phyloP scores from a whole-genome alignment of 2,329 filamentous ascomycete genomes.

The Aspergillus fructus region DNA sequence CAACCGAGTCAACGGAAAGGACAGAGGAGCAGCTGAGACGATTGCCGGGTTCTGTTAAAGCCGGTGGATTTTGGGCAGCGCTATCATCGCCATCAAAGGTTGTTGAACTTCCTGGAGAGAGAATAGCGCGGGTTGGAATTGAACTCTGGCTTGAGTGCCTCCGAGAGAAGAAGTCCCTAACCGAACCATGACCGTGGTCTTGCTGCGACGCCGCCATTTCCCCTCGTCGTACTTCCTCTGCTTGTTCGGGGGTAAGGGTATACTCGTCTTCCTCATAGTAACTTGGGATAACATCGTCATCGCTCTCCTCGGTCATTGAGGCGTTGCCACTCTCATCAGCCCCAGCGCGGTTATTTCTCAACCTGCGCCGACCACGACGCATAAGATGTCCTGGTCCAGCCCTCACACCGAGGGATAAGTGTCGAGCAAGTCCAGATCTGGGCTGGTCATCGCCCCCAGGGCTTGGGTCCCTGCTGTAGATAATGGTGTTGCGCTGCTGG shows the following conservation, averaged over 20 bases:
- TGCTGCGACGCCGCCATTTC: conserved; percentile 21
- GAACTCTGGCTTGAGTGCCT: conserved; percentile 32
- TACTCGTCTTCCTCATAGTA: conserved; percentile 43
- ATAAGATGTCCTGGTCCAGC: conserved; percentile 41
- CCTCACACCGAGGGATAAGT: conserved; percentile 41
- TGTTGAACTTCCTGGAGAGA: conserved; percentile 29
- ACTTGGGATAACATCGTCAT: conserved; percentile 37
- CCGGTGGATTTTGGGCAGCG: conserved; percentile 28
- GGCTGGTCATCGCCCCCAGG: conserved; percentile 31
- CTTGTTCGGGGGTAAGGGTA: conserved; percentile 34
- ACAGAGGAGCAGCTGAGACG: conserved; percentile 45
- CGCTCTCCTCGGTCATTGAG: conserved; percentile 34
- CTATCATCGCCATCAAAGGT: conserved; percentile 36
- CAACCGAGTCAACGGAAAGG: conserved; percentile 57
- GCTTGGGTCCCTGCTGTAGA: conserved; percentile 40
- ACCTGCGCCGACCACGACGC: conserved; percentile 28
- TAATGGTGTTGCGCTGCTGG: conserved; percentile 39
- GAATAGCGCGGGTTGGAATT: conserved; percentile 15
- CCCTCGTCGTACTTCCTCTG: conserved; percentile 30
- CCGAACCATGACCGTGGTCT: conserved; percentile 15
- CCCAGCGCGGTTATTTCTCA: conserved; percentile 24
- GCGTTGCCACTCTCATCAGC: conserved; percentile 31
- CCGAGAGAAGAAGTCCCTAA: conserved; percentile 18
- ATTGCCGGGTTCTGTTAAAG: conserved; percentile 27
- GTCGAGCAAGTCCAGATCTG: conserved; percentile 34